Conservation (phyloP, 2,329 filamentous ascomycete species). For the Penicillium sp. region DNA sequence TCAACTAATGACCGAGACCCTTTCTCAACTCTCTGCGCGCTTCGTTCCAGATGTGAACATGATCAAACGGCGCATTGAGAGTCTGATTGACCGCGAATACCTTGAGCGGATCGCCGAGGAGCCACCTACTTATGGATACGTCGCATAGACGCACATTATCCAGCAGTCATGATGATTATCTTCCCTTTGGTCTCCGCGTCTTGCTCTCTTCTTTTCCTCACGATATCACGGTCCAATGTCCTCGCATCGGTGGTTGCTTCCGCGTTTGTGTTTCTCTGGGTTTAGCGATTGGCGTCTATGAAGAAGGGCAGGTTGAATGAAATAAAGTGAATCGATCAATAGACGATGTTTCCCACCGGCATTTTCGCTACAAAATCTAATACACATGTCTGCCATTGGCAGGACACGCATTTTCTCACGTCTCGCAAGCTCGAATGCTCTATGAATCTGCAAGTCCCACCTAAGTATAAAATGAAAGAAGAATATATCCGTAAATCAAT, state of each 20-base stretch:
- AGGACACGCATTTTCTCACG: no score
- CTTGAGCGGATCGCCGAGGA: conserved; percentile 46
- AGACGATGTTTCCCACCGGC: background rate
- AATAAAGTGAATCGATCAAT: conserved; percentile 11
- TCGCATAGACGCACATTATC: conserved; percentile 33
- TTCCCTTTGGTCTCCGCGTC: background rate
- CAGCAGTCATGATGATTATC: background rate
- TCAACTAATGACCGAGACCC: conserved; percentile 50
- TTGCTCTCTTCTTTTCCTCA: conserved; percentile 2
- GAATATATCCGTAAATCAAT: background rate
- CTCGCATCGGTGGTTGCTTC: conserved; percentile 1
- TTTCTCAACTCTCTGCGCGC: conserved; percentile 46
- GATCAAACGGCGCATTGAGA: conserved; percentile 53
- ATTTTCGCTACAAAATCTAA: no score
- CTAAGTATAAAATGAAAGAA: background rate
- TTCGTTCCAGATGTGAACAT: conserved; percentile 52
- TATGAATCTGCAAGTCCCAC: background rate
- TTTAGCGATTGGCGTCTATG: conserved; percentile 28
- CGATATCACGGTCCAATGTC: conserved; percentile 2
- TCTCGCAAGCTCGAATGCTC: background rate
- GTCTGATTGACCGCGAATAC: conserved; percentile 53
- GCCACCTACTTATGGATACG: conserved; percentile 45
- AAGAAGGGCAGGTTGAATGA: conserved; percentile 6
- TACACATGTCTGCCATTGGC: no score
- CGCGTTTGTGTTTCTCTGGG: conserved; percentile 9